Evolutionary conservation across 306 rosid species (phyloP).

Genomic region (Rosa persica): DNA sequence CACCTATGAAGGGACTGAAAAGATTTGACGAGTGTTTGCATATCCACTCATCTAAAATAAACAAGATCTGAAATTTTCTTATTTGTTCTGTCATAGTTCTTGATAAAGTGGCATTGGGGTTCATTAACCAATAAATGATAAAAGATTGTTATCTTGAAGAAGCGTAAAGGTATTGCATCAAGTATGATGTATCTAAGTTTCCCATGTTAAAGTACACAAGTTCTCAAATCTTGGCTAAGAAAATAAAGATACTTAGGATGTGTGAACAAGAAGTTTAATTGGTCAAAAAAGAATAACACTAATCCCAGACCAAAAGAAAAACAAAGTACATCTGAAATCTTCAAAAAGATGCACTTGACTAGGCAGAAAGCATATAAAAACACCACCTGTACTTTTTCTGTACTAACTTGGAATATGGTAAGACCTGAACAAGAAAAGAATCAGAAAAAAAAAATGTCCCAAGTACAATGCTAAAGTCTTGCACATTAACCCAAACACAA

Average conservation of each 20-base stretch:
- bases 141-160: conserved; percentile 13
- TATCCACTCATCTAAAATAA: not conserved
- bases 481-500: conserved; percentile 26
- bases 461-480: conserved; percentile 36
- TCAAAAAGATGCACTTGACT: conserved; percentile 31
- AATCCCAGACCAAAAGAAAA: conserved; percentile 22
- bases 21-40: not conserved
- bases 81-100: not conserved
- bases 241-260: conserved; percentile 27
- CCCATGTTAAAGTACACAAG: conserved; percentile 21
- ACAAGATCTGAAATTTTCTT: not conserved
- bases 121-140: not conserved
- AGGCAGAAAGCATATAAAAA: conserved; percentile 41
- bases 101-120: not conserved
- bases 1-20: not conserved
- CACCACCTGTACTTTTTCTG: conserved; percentile 27
- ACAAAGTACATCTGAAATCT: conserved; percentile 21
- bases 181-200: conserved; percentile 5
- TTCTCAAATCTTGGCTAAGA: conserved; percentile 9
- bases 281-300: not conserved
- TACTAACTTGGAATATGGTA: conserved; percentile 12
- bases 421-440: conserved; percentile 40
- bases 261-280: conserved; percentile 30
- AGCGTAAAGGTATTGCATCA: conserved; percentile 21
- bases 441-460: conserved; percentile 35